Evolutionary conservation across 768 basidiomycete genomes (phyloP).

Genomic region (Leccinum variicolor): DNA sequence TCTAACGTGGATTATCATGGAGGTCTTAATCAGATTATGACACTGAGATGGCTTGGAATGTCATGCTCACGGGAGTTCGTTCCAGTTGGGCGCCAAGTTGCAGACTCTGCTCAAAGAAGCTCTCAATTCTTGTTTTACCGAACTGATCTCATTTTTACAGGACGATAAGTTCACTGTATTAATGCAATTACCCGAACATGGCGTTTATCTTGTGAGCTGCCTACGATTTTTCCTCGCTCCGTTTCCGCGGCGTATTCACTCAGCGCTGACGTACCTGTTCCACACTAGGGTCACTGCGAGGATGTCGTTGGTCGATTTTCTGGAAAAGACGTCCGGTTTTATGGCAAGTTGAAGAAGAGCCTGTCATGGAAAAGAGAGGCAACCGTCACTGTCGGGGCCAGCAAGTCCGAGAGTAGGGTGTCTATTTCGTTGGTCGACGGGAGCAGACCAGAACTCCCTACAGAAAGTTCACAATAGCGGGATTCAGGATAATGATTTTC

Average conservation of each 20-base stretch:
- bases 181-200: slow-evolving; percentile 61
- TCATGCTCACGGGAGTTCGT: too few relatives aligned
- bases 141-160: slow-evolving; percentile 34
- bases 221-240: too few relatives aligned
- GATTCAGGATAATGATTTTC: too few relatives aligned
- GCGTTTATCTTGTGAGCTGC: slow-evolving; percentile 58
- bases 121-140: neutral
- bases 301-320: slow-evolving; percentile 79
- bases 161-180: slow-evolving; percentile 81
- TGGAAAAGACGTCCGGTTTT: slow-evolving; percentile 62
- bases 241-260: neutral
- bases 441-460: neutral
- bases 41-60: neutral
- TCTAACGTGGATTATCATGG: neutral
- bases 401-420: slow-evolving; percentile 7
- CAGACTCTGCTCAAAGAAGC: neutral
- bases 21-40: neutral
- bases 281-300: slow-evolving; percentile 74
- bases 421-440: slow-evolving; percentile 20
- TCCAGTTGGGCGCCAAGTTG: too few relatives aligned
- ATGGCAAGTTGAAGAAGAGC: slow-evolving; percentile 72
- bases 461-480: slow-evolving; percentile 1
- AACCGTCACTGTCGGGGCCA: slow-evolving; percentile 14
- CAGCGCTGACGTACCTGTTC: neutral
- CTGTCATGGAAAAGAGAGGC: slow-evolving; percentile 68